phyloP scores from a whole-genome alignment of 2,329 filamentous ascomycete genomes.

The Annulohypoxylon truncatum region DNA sequence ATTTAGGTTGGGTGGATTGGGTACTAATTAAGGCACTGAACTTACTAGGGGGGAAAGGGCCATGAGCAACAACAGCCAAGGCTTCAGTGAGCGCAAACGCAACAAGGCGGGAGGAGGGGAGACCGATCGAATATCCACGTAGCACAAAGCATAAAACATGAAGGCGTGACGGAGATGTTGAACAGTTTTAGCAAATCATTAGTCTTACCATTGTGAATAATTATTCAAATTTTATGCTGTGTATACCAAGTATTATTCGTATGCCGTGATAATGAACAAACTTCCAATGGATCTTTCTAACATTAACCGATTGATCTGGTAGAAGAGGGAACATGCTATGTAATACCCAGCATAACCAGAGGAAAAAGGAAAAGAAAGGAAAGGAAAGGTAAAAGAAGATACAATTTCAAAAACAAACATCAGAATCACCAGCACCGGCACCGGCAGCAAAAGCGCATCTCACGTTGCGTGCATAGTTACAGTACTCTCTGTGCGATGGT shows the following conservation, averaged over 20 bases:
- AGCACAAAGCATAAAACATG: slow-evolving; percentile 15
- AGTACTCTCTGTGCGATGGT: slow-evolving; percentile 17
- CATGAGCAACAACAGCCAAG: neutral
- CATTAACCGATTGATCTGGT: no score
- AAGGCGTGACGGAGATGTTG: slow-evolving; percentile 1
- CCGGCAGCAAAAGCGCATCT: slow-evolving; percentile 1
- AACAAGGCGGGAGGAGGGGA: neutral
- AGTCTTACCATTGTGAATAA: neutral
- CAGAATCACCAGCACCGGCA: neutral
- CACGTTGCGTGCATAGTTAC: slow-evolving; percentile 24
- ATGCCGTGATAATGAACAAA: neutral
- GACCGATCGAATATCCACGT: slow-evolving; percentile 7
- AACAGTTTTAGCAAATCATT: neutral
- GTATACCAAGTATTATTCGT: no score
- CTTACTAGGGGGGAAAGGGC: slow-evolving; percentile 4
- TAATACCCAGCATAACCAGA: no score
- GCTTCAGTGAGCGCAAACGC: slow-evolving; percentile 17
- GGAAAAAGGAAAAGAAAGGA: neutral
- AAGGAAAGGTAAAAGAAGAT: neutral
- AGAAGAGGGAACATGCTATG: neutral
- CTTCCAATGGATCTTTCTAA: neutral
- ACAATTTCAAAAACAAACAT: slow-evolving; percentile 18
- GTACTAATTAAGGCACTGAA: slow-evolving; percentile 40
- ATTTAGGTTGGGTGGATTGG: slow-evolving; percentile 37
- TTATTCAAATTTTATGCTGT: neutral